Evolutionary conservation across 2,329 filamentous ascomycete genomes (phyloP).

Genomic region (Aspergillus sojae): DNA sequence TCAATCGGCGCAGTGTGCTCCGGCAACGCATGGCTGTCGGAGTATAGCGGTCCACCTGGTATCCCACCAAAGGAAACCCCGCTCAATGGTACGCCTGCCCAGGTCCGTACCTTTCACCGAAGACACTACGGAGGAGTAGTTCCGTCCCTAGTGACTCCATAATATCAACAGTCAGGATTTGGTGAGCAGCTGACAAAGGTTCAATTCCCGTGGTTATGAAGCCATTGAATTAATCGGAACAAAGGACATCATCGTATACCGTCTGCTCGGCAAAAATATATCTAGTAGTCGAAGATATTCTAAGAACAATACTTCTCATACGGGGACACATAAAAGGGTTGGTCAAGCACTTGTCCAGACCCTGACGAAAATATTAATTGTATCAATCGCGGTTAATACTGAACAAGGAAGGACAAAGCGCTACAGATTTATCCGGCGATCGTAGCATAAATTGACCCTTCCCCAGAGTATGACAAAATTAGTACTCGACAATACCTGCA

Average conservation of each 20-base stretch:
- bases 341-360: not conserved
- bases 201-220: not conserved
- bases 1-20: conserved; percentile 38
- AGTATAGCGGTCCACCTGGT: conserved; percentile 14
- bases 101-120: conserved; percentile 18
- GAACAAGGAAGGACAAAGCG: not conserved
- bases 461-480: not conserved
- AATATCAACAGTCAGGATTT: not conserved
- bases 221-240: not conserved
- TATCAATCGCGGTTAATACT: not conserved
- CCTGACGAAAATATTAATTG: not conserved
- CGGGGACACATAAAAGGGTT: not conserved
- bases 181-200: not conserved
- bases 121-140: conserved; percentile 3
- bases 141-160: not conserved
- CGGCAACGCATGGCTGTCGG: conserved; percentile 18
- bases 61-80: conserved; percentile 12
- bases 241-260: not conserved
- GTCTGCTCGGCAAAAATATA: not conserved
- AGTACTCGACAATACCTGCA: not conserved
- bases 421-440: not conserved
- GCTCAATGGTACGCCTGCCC: conserved; percentile 11
- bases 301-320: too few relatives aligned
- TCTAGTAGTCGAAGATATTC: not conserved
- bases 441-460: not conserved